Base-by-base conservation (phyloP, 2,329 filamentous ascomycete genomes). In the Dendryphion nanum region DNA sequence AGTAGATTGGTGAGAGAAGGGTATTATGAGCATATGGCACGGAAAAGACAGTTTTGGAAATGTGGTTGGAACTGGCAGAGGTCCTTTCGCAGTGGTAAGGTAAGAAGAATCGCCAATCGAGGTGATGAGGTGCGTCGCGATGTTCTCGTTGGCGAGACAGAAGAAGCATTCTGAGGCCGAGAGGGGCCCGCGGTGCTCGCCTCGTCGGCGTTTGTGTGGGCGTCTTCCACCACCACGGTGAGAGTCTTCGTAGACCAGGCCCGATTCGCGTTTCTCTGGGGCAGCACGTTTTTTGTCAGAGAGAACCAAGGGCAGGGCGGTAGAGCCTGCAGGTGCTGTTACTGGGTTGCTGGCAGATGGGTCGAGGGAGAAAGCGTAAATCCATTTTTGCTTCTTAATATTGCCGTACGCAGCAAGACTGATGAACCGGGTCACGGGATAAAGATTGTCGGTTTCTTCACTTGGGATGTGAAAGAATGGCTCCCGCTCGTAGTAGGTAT, bases 11-110 rank as follows among this genome's bases (percentile, higher is more conserved):
- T 98, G 93, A 5, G 83, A 78, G 16, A 95, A 76, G 0, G 93
- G 90, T 42, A 96, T 91, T 55, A 98, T 91, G 45, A 98, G 82
- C 56, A 95, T 81, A 64, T 98, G 93, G 15, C 82, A 79, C 0
- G 91, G 88, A 58, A 91, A 94, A 16, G 75, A 70, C 4, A 97
- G 75, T 4, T 79, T 78, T 1, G 82, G 71, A 61, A 89, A 95
- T 2, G 83, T 90, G 6, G 77, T 70, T 0, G 78, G 67, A 2
- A 82, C 85, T 2, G 87, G 83, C 1, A 98, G 75, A 4, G 93
- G 90, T 0, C 93, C 93, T 64, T 95, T 96, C 42, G 93, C 89
- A 17, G 86, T 93, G 18, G 93, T 95, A 38, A 97, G 69, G 64
- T 97, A 97, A 37, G 82, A 78, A 43, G 95, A 86, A 14, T 89